phyloP scores from a whole-genome alignment of 108 stramenopile genomes.

The Discostella stelligeroides region DNA sequence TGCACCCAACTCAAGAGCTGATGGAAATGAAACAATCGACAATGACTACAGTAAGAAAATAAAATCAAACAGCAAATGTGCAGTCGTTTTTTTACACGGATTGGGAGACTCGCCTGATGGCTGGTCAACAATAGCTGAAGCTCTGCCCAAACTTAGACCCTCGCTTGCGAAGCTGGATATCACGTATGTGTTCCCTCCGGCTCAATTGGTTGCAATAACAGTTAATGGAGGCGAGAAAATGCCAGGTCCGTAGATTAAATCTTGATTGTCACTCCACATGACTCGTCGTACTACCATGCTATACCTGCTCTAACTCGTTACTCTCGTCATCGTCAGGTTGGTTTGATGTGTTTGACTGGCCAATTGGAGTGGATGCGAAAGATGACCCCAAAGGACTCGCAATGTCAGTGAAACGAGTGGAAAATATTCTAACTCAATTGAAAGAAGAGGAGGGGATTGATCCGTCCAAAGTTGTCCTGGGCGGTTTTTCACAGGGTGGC shows the following conservation, averaged over 20 bases:
- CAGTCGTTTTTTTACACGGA: constrained; percentile 49
- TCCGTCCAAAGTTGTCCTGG: constrained; percentile 37
- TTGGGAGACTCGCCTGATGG: constrained; percentile 52
- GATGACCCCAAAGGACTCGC: constrained; percentile 48
- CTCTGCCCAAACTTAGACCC: constrained; percentile 30
- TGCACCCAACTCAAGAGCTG: background rate
- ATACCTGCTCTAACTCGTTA: background rate
- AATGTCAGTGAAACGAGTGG: constrained; percentile 34
- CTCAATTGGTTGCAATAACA: constrained; percentile 39
- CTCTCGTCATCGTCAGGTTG: constrained; percentile 15
- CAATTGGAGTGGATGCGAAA: constrained; percentile 44
- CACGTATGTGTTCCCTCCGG: constrained; percentile 47
- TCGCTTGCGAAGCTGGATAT: constrained; percentile 34
- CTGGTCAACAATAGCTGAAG: constrained; percentile 42
- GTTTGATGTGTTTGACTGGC: constrained; percentile 58
- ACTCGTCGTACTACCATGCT: background rate
- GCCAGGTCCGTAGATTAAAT: constrained; percentile 34
- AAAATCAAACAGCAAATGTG: constrained; percentile 31
- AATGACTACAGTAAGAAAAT: background rate
- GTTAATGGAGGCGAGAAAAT: constrained; percentile 49
- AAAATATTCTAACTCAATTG: constrained; percentile 44
- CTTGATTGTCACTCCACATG: background rate
- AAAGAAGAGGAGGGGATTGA: constrained; percentile 50
- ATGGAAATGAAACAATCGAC: background rate
- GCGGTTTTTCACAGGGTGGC: constrained; percentile 55